phyloP scores from a whole-genome alignment of 495 filamentous ascomycete genomes.

The Aspergillus cavernicola region DNA sequence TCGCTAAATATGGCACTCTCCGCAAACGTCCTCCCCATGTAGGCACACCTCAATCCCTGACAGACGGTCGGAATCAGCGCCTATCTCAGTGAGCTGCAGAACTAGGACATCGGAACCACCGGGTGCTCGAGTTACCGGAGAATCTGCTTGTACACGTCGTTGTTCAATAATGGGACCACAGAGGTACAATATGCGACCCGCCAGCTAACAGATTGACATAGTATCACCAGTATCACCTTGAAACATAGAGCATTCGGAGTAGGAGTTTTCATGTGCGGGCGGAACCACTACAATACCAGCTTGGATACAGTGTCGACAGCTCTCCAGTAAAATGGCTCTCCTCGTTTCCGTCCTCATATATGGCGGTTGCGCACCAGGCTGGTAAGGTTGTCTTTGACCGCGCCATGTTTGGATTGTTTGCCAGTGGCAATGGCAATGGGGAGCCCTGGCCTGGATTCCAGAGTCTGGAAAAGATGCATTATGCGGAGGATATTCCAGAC shows the following conservation, averaged over 20 bases:
- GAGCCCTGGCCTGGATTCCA: not conserved
- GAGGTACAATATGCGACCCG: not conserved
- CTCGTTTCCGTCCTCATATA: not conserved
- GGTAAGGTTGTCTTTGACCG: not conserved
- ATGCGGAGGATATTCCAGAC: not conserved
- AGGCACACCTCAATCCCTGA: not conserved
- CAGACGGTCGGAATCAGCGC: not conserved
- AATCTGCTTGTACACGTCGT: not conserved
- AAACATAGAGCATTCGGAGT: not conserved
- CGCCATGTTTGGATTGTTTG: not conserved
- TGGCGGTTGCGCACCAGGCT: not conserved
- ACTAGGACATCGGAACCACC: not conserved
- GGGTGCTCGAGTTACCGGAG: not conserved
- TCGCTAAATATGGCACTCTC: slow-evolving; percentile 1
- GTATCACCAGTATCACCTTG: not conserved
- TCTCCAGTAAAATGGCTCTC: not conserved
- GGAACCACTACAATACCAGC: not conserved
- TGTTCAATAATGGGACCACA: not conserved
- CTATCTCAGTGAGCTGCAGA: not conserved
- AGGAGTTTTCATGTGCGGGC: not conserved
- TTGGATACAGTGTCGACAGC: not conserved
- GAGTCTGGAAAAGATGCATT: not conserved
- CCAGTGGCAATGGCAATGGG: not conserved
- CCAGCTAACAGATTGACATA: not conserved
- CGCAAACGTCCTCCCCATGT: not conserved